Base-by-base conservation (phyloP, 331 rosid genomes). In the Dryas integrifolia region DNA sequence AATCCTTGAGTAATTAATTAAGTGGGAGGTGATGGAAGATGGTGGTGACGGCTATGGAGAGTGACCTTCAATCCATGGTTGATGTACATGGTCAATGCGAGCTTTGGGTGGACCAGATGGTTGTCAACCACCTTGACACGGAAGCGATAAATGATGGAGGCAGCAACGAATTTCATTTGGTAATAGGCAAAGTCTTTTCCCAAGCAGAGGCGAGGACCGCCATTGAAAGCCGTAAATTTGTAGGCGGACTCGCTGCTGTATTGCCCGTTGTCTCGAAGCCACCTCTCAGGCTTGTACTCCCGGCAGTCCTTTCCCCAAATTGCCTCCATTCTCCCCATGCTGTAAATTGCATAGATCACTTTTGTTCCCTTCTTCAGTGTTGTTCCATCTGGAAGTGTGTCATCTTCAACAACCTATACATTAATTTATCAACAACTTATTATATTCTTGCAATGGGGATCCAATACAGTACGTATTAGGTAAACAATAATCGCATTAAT, bases 111-210 rank as follows among this genome's bases (percentile, higher is more conserved):
- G 26, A 92, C 92, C n/a, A 84, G 92, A 72, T 88, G 86, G n/a
- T 85, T 63, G 43, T 84, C 51, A 3, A 70, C 87, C 65, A 90
- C 89, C 65, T 78, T 86, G 5, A 92, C 90, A 64, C 8, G 88
- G 75, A 88, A 92, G 10, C 78, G 82, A 45, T 18, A 70, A 18
- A 90, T 79, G 81, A 92, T 76, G 52, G 88, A 85, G 7, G 98
- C 92, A 0, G 97, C 96, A 1, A 60, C 90, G 44, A 82, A 92
- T 78, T 92, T 92, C 98, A 92, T 92, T 15, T 92, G 98, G 61
- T 88, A 92, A 63, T 90, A 90, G 1, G 98, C 98, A 74, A 92
- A 92, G 55, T 92, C 97, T 75, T 88, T 88, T 66, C 98, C 98
- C 79, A 92, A 83, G 72, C 98, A 92, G 16, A 87, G 75, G 1